Evolutionary conservation across 2,329 filamentous ascomycete genomes (phyloP), one percentile per base, ranked within the genome.

Genomic region (Phialophora tarda): DNA sequence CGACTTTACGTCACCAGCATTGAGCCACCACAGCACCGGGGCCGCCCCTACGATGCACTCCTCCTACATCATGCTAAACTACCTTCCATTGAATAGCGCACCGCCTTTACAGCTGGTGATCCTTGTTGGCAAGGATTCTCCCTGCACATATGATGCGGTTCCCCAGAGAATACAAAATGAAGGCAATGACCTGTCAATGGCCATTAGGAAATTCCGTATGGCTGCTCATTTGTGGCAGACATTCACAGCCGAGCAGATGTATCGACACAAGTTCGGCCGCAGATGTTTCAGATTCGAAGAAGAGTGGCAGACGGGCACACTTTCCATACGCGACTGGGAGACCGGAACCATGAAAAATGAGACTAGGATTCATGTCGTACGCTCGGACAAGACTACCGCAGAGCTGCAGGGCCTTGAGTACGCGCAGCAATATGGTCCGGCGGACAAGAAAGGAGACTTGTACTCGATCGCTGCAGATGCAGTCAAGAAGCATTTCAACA

Each of bases 211-310:
- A 77, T 97, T 95, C 76, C 88, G 93, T 69, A 97, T 96, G 91
- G 90, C 93, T 21, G 94, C 92, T 26, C 97, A 98, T 76, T 83
- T 98, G 14, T 98, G 95, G 93, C 95, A 99, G 77, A 92, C 93
- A 7, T 98, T 96, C 74, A 98, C 94, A 0, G 92, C 92, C 6
- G 95, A 99, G 77, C 93, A 98, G 77, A 98, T 98, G 94, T 90
- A 88, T 77, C 89, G 92, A 69, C 91, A 97, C 76, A 91, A 90
- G 67, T 87, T 98, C 71, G 93, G 93, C 10, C 86, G 94, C 65
- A 88, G 94, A 64, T 89, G 87, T 61, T 98, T 97, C 78, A 86
- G 93, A 51, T 93, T 96, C 69, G 95, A 98, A 73, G 95, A 99
- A 78, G 91, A 97, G 76, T 98, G 95, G 95, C 91, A 91, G 67